phyloP scores from a whole-genome alignment of 1,139 yeast species.

The Meyerozyma guilliermondii region DNA sequence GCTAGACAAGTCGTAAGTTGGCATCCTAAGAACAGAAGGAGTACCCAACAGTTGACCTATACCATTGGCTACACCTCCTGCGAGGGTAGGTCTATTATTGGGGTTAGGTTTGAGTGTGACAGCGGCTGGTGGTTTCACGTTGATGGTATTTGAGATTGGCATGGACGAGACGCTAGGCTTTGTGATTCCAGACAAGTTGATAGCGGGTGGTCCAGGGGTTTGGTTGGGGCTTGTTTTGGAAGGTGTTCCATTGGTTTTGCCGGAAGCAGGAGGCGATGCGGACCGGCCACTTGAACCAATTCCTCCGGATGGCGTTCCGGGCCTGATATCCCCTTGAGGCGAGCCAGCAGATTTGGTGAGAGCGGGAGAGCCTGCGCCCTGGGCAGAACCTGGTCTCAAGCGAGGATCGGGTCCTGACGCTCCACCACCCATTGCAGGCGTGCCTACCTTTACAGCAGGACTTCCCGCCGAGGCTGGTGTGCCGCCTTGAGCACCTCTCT shows the following conservation, averaged over 20 bases:
- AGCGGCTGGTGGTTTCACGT: constrained; percentile 61
- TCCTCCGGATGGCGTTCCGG: constrained; percentile 6
- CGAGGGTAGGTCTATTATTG: constrained; percentile 68
- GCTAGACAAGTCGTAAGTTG: constrained; percentile 70
- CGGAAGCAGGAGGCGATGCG: constrained; percentile 5
- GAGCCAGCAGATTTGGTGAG: background rate
- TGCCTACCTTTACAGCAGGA: constrained; percentile 4
- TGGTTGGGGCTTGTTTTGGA: constrained; percentile 7
- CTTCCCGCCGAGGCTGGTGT: constrained; percentile 6
- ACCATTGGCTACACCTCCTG: constrained; percentile 78
- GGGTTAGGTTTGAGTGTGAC: constrained; percentile 48
- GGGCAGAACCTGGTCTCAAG: background rate
- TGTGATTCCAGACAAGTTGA: constrained; percentile 45
- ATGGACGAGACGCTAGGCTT: constrained; percentile 67
- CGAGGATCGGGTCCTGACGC: background rate
- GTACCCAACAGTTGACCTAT: constrained; percentile 58
- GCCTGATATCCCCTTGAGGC: background rate
- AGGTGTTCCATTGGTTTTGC: background rate
- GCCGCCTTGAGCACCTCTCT: constrained; percentile 10
- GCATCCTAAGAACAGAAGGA: constrained; percentile 73
- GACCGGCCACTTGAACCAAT: constrained; percentile 5
- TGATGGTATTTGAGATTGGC: constrained; percentile 66
- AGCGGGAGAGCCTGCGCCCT: background rate
- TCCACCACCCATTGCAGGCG: constrained; percentile 4
- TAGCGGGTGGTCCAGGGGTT: constrained; percentile 12